phyloP scores from a whole-genome alignment of 257 asterid genomes.

The Nicotiana tabacum region DNA sequence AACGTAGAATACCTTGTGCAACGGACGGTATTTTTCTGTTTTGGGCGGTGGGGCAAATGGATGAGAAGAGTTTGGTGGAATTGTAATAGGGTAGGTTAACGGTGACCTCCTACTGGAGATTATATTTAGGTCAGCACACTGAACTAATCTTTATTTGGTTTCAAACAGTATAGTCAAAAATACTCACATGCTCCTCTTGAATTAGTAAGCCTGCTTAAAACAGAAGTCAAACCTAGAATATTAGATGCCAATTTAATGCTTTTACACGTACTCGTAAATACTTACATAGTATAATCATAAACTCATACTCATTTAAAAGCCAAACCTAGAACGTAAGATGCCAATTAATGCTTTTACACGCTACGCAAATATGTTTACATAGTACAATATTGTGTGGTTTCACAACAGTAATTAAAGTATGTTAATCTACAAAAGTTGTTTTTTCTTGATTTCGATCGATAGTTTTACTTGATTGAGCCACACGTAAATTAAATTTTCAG shows the following conservation, averaged over 20 bases:
- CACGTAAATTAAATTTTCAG: too few species aligned
- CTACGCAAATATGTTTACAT: too few species aligned
- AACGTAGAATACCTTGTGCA: accelerated
- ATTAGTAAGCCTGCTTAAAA: neutral
- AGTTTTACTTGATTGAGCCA: too few species aligned
- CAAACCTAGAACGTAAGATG: too few species aligned
- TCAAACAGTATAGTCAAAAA: neutral
- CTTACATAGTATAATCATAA: too few species aligned
- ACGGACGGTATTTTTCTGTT: accelerated
- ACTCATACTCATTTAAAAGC: too few species aligned
- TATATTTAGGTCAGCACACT: neutral
- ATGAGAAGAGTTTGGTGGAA: neutral
- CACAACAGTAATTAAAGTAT: too few species aligned
- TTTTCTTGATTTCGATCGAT: too few species aligned
- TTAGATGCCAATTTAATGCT: neutral
- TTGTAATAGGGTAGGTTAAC: slow-evolving; percentile 3
- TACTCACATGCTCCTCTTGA: neutral
- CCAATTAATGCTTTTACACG: too few species aligned
- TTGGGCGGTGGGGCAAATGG: neutral
- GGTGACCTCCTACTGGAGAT: neutral
- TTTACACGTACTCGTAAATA: neutral
- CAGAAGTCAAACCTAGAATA: neutral
- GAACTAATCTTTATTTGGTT: neutral
- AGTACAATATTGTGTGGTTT: too few species aligned
- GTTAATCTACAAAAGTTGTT: too few species aligned